Evolutionary conservation across 148 eudicot genomes (phyloP).

Genomic region (Agrostemma githago): DNA sequence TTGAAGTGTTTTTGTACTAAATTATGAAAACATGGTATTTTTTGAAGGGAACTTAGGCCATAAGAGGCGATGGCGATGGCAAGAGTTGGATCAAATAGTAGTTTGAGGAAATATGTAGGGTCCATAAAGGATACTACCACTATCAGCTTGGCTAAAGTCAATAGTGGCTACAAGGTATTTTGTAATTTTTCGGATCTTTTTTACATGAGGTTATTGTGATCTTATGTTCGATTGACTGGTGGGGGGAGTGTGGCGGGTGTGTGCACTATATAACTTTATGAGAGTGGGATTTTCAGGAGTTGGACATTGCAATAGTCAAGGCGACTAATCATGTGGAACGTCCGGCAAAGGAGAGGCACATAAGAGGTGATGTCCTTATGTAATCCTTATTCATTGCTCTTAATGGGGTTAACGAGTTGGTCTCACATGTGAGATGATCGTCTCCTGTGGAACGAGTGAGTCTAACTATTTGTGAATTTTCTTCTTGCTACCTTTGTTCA

Average conservation of each 20-base stretch:
- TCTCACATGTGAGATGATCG: too few species aligned
- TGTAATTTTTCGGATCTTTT: constrained; percentile 3
- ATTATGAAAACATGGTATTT: constrained; percentile 7
- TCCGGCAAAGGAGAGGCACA: constrained; percentile 85
- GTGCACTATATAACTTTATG: background rate
- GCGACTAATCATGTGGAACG: constrained; percentile 94
- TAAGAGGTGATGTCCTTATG: constrained; percentile 43
- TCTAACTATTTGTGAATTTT: constrained; percentile 14
- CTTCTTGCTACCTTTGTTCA: constrained; percentile 30
- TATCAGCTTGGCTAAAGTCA: constrained; percentile 91
- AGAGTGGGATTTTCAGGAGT: constrained; percentile 41
- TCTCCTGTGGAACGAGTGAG: constrained; percentile 5
- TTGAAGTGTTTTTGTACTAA: background rate
- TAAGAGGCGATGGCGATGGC: constrained; percentile 49
- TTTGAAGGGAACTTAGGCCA: background rate
- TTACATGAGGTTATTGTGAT: constrained; percentile 1
- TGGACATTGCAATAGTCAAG: constrained; percentile 85
- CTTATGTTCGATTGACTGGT: background rate
- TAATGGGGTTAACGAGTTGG: background rate
- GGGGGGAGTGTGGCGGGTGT: too few species aligned
- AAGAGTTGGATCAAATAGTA: constrained; percentile 66
- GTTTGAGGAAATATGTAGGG: constrained; percentile 84
- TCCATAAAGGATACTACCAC: constrained; percentile 90
- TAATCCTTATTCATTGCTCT: background rate
- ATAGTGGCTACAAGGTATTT: constrained; percentile 81